These are phyloP conservation scores for Coniochaeta sp. DNA, from an alignment of 2,329 filamentous ascomycete species.

Conservation along the genomic window DNA sequence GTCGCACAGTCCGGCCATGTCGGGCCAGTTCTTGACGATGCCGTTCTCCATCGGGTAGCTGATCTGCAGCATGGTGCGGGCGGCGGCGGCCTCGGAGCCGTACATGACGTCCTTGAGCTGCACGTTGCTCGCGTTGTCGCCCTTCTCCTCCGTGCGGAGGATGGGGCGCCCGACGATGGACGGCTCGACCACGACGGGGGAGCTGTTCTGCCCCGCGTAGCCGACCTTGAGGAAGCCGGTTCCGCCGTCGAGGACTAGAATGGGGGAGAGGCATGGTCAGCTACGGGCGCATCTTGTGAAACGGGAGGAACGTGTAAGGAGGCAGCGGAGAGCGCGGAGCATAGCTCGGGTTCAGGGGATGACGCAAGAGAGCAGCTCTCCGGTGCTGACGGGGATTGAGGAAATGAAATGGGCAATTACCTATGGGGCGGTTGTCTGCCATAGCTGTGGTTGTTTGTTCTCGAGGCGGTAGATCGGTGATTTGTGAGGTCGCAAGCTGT, in stretches of 20 bases:
- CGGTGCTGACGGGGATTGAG: not conserved
- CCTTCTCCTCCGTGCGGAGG: slow-evolving; percentile 86
- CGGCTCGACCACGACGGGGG: slow-evolving; percentile 49
- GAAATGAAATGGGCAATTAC: slow-evolving; percentile 3
- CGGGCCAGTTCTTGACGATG: slow-evolving; percentile 98
- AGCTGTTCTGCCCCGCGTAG: slow-evolving; percentile 98
- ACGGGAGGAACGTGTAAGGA: not conserved
- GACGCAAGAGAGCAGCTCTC: not conserved
- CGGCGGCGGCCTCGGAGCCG: slow-evolving; percentile 93
- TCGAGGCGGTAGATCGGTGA: not conserved
- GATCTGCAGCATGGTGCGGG: slow-evolving; percentile 95
- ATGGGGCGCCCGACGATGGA: slow-evolving; percentile 91
- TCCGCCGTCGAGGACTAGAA: slow-evolving; percentile 92
- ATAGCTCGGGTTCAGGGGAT: not conserved
- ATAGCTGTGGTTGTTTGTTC: not conserved
- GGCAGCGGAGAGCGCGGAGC: not conserved
- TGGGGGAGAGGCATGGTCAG: slow-evolving; percentile 15
- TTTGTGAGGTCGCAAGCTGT: not conserved
- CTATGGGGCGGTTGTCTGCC: not conserved
- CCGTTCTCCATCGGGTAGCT: slow-evolving; percentile 99
- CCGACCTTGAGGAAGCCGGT: slow-evolving; percentile 99
- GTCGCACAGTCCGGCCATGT: slow-evolving; percentile 95
- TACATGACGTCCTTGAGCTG: slow-evolving; percentile 99
- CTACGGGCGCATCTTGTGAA: slow-evolving; percentile 5
- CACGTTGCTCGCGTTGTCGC: slow-evolving; percentile 45